phyloP scores from a whole-genome alignment of 441 rosid species.

The Hypseocharis bilobata region DNA sequence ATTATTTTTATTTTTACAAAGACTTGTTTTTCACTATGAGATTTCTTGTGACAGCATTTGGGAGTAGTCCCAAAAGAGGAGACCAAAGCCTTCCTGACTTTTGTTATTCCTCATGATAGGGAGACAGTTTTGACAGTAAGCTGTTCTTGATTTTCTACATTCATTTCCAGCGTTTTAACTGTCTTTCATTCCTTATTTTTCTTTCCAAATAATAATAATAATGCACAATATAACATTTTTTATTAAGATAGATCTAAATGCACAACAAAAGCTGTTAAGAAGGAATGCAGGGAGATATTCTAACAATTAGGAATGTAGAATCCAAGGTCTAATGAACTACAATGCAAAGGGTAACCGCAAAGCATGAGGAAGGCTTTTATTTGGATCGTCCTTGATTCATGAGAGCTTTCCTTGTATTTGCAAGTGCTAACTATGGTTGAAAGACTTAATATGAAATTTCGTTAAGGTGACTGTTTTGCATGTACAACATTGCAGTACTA shows the following conservation, averaged over 20 bases:
- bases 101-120: constrained; percentile 67
- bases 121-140: constrained; percentile 57
- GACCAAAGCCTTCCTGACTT: constrained; percentile 64
- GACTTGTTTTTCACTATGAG: constrained; percentile 20
- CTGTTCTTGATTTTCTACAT: constrained; percentile 9
- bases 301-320: neutral
- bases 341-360: neutral
- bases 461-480: too few relatives aligned
- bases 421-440: too few relatives aligned
- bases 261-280: neutral
- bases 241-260: neutral
- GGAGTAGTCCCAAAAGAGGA: constrained; percentile 59
- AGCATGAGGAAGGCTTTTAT: neutral
- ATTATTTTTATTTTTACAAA: constrained; percentile 1
- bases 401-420: too few relatives aligned
- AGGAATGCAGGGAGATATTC: neutral
- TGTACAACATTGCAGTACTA: too few relatives aligned
- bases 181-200: neutral
- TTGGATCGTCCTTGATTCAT: too few relatives aligned
- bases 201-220: too few relatives aligned
- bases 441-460: too few relatives aligned
- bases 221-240: too few relatives aligned
- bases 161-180: neutral
- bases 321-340: neutral
- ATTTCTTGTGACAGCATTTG: constrained; percentile 38